Percentiles rank a stretch among this genome's conserved stretches.
Conservation (phyloP, 345 rosid species). For the Kandelia obovata region DNA sequence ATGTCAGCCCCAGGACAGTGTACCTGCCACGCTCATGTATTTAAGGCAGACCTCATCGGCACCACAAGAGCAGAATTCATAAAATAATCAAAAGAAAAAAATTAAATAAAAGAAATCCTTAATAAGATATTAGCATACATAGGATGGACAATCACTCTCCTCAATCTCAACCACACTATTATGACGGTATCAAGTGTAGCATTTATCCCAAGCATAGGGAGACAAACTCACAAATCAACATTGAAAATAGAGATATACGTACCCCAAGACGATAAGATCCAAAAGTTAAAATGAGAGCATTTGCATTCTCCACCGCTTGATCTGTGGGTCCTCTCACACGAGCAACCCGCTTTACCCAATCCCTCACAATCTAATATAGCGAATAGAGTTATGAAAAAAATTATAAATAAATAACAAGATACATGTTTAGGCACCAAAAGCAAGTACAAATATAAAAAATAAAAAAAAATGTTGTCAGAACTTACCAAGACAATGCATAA, state of each 20-base stretch:
- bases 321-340: slow-evolving; percentile 66
- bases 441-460: not conserved
- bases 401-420: not conserved
- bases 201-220: not conserved
- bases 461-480: too few species aligned
- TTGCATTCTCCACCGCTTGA: slow-evolving; percentile 83
- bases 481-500: too few species aligned
- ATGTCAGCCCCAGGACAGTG: slow-evolving; percentile 96
- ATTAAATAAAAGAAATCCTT: not conserved
- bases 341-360: slow-evolving; percentile 71
- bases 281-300: slow-evolving; percentile 83
- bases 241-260: slow-evolving; percentile 23
- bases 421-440: not conserved
- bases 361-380: slow-evolving; percentile 49
- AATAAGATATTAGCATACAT: not conserved
- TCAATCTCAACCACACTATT: not conserved
- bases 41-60: not conserved
- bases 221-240: not conserved
- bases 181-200: not conserved
- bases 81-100: not conserved
- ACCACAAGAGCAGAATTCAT: too few species aligned
- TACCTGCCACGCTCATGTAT: slow-evolving; percentile 40
- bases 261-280: slow-evolving; percentile 93
- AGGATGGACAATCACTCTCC: not conserved
- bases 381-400: not conserved